Evolutionary conservation across 805 yeast genomes (phyloP), one percentile per base, ranked within the genome.

Genomic region (Candida namnaoensis): DNA sequence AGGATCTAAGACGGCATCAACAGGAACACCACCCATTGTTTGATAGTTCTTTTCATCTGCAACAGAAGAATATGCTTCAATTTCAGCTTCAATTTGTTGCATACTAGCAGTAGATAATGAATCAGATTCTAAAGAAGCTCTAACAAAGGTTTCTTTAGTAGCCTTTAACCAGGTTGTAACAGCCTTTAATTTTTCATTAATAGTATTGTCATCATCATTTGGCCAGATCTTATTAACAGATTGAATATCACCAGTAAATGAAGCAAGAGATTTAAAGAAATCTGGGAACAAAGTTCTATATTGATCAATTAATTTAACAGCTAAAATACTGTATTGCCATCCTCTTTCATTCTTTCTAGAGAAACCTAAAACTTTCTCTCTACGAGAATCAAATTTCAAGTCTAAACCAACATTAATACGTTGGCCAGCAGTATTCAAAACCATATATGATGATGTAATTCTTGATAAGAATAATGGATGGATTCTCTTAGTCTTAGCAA

Each of bases 281-380:
- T 65, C 66, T 2, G 88, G 82, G 67, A 87, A 93, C 39, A 67
- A 68, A 10, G 55, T 51, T 50, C 66, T 62, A 58, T 88, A 93
- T 28, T 76, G 80, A 38, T 68, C 64, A 38, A 93, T 60, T 47
- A 90, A 66, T 32, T 74, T 69, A 34, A 84, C 62, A 0, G 97
- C 95, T 50, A 82, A 65, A 9, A 77, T 79, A 47, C 95, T 84
- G 60, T 69, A 93, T 51, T 80, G 88, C 99, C 99, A 93, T 23
- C 78, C 80, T 39, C 70, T 69, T 25, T 68, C 73, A 35, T 62
- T 67, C 53, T 80, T 78, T 44, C 80, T 74, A 2, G 96, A 79
- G 64, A 79, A 91, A 5, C 98, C 99, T 47, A 90, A 69, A 4
- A 87, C 98, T 61, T 91, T 91, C 53, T 76, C 74, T 50, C 88